These are phyloP conservation scores for Colletotrichum sp. DNA, from an alignment of 2,329 filamentous ascomycete species.

Conservation along the genomic window DNA sequence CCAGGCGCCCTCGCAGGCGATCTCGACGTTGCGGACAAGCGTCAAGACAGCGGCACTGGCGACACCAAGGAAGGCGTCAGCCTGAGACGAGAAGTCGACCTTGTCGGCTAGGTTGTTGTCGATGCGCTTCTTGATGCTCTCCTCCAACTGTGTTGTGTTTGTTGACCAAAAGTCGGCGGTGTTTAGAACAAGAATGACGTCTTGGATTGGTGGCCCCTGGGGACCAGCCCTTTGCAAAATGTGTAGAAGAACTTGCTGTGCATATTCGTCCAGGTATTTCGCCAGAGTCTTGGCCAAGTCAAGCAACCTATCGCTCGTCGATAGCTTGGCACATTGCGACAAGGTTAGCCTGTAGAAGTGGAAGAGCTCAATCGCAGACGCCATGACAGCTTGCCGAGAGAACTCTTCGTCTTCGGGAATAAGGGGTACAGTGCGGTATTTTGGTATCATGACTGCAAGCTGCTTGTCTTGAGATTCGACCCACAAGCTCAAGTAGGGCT, in stretches of 20 bases:
- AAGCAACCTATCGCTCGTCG: conserved; percentile 84
- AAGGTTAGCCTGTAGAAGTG: conserved; percentile 94
- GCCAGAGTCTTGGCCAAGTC: conserved; percentile 87
- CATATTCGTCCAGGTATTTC: conserved; percentile 94
- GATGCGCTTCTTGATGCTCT: conserved; percentile 90
- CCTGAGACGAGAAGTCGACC: conserved; percentile 90
- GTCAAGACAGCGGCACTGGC: conserved; percentile 86
- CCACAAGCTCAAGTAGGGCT: conserved; percentile 96
- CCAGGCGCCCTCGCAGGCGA: conserved; percentile 86
- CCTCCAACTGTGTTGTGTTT: conserved; percentile 91
- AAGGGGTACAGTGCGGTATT: conserved; percentile 83
- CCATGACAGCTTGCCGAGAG: conserved; percentile 84
- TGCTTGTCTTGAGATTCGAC: conserved; percentile 95
- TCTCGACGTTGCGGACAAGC: conserved; percentile 83
- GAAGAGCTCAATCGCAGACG: conserved; percentile 95
- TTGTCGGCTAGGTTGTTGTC: conserved; percentile 76
- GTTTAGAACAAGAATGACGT: conserved; percentile 87
- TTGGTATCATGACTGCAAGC: conserved; percentile 82
- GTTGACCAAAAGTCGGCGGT: conserved; percentile 97
- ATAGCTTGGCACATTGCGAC: conserved; percentile 94
- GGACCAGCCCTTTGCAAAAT: conserved; percentile 65
- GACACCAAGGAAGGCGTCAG: conserved; percentile 94
- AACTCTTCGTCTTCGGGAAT: conserved; percentile 90
- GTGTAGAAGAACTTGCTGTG: conserved; percentile 86
- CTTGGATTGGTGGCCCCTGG: conserved; percentile 66